phyloP scores from a whole-genome alignment of 768 basidiomycete genomes.

The Mycena amicta region DNA sequence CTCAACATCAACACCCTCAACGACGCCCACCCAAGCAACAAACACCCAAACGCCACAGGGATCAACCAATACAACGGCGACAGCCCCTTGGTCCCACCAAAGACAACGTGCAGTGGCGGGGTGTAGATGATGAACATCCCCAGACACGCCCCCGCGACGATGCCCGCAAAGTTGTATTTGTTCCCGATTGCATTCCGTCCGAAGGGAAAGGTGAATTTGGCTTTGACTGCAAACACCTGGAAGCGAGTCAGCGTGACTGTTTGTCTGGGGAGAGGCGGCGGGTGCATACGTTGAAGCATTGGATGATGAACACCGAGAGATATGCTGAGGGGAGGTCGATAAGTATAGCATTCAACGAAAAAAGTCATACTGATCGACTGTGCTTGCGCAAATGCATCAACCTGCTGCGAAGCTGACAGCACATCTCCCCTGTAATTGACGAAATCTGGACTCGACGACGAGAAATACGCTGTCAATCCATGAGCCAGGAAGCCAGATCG shows the following conservation, averaged over 20 bases:
- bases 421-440: slow-evolving; percentile 52
- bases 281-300: slow-evolving; percentile 71
- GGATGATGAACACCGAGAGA: slow-evolving; percentile 66
- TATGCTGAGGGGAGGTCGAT: slow-evolving; percentile 40
- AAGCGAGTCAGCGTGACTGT: background rate
- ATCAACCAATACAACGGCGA: slow-evolving; percentile 73
- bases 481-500: background rate
- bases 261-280: background rate
- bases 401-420: slow-evolving; percentile 49
- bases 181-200: slow-evolving; percentile 57
- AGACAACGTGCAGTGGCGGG: slow-evolving; percentile 69
- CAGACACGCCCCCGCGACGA: slow-evolving; percentile 60
- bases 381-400: slow-evolving; percentile 60
- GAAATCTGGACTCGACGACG: slow-evolving; percentile 52
- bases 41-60: slow-evolving; percentile 57
- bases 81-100: slow-evolving; percentile 59
- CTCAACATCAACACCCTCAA: slow-evolving; percentile 59
- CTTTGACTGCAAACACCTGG: slow-evolving; percentile 69
- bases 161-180: slow-evolving; percentile 66
- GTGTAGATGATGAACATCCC: slow-evolving; percentile 73
- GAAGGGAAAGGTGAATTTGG: slow-evolving; percentile 65
- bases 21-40: slow-evolving; percentile 60
- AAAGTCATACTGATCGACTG: slow-evolving; percentile 55
- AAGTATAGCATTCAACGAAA: background rate
- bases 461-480: slow-evolving; percentile 48